Evolutionary conservation across 306 rosid genomes (phyloP).

Genomic region (Begonia fuchsioides): DNA sequence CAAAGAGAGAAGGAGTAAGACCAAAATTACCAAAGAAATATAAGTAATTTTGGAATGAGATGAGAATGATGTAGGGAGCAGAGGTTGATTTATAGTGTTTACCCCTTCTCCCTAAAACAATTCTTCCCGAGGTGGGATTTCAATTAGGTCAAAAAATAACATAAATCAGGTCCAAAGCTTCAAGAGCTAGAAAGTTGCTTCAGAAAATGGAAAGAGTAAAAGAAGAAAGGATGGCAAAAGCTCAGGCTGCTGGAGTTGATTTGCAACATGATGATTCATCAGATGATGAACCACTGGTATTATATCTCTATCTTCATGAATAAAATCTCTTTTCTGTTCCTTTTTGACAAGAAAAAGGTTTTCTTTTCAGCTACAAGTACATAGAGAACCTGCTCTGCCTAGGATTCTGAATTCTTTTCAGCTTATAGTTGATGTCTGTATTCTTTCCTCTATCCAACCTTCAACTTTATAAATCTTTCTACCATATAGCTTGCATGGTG

Average conservation of each 20-base stretch:
- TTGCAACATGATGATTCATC: conserved; percentile 57
- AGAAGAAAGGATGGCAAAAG: conserved; percentile 59
- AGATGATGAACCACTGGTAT: conserved; percentile 34
- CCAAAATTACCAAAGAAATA: too few species aligned
- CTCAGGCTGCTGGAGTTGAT: conserved; percentile 58
- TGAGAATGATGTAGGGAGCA: too few species aligned
- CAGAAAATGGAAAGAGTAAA: conserved; percentile 44
- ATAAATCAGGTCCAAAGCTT: conserved; percentile 54
- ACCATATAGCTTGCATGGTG: neutral
- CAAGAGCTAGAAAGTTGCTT: conserved; percentile 62
- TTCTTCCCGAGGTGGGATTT: too few species aligned
- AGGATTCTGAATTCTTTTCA: conserved; percentile 46
- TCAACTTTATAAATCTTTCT: neutral
- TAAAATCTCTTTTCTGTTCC: conserved; percentile 3
- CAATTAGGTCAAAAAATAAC: too few species aligned
- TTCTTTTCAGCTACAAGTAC: conserved; percentile 21
- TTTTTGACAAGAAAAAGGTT: conserved; percentile 4
- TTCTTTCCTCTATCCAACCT: conserved; percentile 8
- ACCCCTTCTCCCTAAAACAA: too few species aligned
- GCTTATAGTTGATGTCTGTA: conserved; percentile 62
- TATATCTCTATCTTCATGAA: conserved; percentile 9
- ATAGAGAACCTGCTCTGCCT: conserved; percentile 44
- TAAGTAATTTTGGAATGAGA: too few species aligned
- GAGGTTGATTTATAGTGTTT: too few species aligned
- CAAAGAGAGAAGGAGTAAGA: too few species aligned